Evolutionary conservation across 202 grass and related monocot genomes (phyloP).

Genomic region (Alloteropsis angusta): DNA sequence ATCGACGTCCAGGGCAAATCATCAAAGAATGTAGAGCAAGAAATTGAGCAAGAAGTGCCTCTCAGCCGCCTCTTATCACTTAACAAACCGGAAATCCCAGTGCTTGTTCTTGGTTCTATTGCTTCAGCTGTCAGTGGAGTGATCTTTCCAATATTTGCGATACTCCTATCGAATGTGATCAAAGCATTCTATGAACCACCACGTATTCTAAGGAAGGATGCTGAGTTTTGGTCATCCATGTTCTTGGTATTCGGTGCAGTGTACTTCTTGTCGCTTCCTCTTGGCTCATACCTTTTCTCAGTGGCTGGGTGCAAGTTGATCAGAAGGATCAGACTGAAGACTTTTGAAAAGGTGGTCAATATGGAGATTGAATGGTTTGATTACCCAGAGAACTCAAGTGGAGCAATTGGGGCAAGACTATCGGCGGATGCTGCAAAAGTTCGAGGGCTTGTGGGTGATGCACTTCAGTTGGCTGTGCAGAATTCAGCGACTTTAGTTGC

Average conservation of each 20-base stretch:
- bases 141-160: constrained; percentile 63
- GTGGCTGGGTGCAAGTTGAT: constrained; percentile 72
- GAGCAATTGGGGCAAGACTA: constrained; percentile 77
- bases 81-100: constrained; percentile 66
- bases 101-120: constrained; percentile 67
- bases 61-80: constrained; percentile 52
- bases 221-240: constrained; percentile 74
- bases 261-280: constrained; percentile 53
- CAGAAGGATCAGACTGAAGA: constrained; percentile 61
- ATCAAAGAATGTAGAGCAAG: constrained; percentile 12
- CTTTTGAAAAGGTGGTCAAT: constrained; percentile 71
- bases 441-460: constrained; percentile 75
- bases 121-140: constrained; percentile 59
- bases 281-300: constrained; percentile 62
- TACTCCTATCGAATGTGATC: constrained; percentile 65
- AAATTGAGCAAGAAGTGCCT: constrained; percentile 38
- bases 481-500: constrained; percentile 63
- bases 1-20: constrained; percentile 26
- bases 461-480: constrained; percentile 69
- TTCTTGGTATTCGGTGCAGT: constrained; percentile 68
- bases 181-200: constrained; percentile 64
- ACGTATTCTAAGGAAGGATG: constrained; percentile 41
- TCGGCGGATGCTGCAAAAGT: constrained; percentile 77
- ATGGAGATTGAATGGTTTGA: constrained; percentile 94
- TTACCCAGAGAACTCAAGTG: constrained; percentile 63